Conservation (phyloP, 2,329 filamentous ascomycete species). For the Cytospora schulzeri region DNA sequence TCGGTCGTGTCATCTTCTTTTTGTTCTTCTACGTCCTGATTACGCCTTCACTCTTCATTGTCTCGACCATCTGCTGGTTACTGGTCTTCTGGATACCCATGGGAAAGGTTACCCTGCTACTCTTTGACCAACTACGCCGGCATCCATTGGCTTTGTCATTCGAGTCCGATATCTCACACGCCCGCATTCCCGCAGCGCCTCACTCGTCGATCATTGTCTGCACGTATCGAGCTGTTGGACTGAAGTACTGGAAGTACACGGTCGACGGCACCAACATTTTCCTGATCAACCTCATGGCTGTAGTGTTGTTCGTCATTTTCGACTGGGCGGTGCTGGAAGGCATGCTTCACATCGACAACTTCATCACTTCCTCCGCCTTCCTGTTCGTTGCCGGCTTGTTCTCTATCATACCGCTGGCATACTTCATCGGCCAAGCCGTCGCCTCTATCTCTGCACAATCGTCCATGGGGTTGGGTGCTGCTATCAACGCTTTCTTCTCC, state of each 20-base stretch:
- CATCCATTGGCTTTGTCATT: slow-evolving; percentile 93
- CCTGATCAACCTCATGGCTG: slow-evolving; percentile 91
- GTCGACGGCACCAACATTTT: slow-evolving; percentile 99
- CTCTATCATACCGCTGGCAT: slow-evolving; percentile 94
- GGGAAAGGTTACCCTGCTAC: slow-evolving; percentile 88
- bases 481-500: slow-evolving; percentile 97
- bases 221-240: slow-evolving; percentile 92
- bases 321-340: slow-evolving; percentile 83
- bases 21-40: slow-evolving; percentile 93
- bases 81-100: slow-evolving; percentile 98
- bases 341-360: slow-evolving; percentile 67
- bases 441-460: slow-evolving; percentile 98
- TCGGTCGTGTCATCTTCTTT: slow-evolving; percentile 94
- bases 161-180: slow-evolving; percentile 78
- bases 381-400: slow-evolving; percentile 82
- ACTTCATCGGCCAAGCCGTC: slow-evolving; percentile 98
- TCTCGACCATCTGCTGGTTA: slow-evolving; percentile 91
- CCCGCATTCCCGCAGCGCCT: slow-evolving; percentile 69
- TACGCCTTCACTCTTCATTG: slow-evolving; percentile 80
- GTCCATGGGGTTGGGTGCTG: slow-evolving; percentile 95
- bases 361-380: slow-evolving; percentile 80
- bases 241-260: slow-evolving; percentile 99
- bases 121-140: slow-evolving; percentile 88
- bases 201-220: slow-evolving; percentile 89
- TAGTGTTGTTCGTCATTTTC: slow-evolving; percentile 92